Evolutionary conservation across 495 filamentous ascomycete species (phyloP).

Genomic region (Geopyxis carbonaria): DNA sequence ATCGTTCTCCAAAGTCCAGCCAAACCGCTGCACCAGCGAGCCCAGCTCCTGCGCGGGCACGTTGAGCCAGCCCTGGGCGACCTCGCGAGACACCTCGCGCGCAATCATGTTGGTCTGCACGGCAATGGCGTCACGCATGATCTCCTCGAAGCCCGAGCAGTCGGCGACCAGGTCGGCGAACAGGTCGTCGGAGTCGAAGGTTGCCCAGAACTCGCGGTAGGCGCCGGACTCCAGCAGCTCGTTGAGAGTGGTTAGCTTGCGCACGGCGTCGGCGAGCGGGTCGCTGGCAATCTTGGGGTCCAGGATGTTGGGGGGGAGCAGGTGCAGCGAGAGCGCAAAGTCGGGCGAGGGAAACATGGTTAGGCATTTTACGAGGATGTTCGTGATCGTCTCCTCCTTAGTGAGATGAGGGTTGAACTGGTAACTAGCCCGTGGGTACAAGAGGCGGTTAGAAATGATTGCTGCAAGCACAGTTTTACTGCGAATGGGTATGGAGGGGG

Average conservation of each 20-base stretch:
- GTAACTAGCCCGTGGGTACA: conserved; percentile 44
- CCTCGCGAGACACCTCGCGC: conserved; percentile 56
- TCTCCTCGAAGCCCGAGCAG: conserved; percentile 89
- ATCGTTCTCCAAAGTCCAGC: conserved; percentile 58
- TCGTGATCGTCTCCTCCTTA: conserved; percentile 90
- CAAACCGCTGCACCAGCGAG: conserved; percentile 65
- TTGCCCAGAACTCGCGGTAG: conserved; percentile 84
- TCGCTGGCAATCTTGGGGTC: conserved; percentile 31
- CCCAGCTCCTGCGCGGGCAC: conserved; percentile 53
- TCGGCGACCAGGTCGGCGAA: conserved; percentile 93
- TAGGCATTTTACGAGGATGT: conserved; percentile 93
- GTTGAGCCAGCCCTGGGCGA: conserved; percentile 78
- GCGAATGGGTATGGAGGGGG: too few species aligned
- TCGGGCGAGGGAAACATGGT: conserved; percentile 94
- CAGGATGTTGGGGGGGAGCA: conserved; percentile 66
- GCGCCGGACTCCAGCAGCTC: conserved; percentile 68
- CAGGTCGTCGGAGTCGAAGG: conserved; percentile 80
- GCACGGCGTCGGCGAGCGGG: conserved; percentile 66
- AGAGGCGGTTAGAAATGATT: neutral
- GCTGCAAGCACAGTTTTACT: neutral
- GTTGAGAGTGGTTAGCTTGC: conserved; percentile 71
- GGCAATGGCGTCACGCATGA: conserved; percentile 82
- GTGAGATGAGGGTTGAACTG: conserved; percentile 99
- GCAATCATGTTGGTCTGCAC: conserved; percentile 75
- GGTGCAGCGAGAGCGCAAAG: conserved; percentile 82